phyloP scores from a whole-genome alignment of 805 yeast genomes.

The Candida bentonensis region DNA sequence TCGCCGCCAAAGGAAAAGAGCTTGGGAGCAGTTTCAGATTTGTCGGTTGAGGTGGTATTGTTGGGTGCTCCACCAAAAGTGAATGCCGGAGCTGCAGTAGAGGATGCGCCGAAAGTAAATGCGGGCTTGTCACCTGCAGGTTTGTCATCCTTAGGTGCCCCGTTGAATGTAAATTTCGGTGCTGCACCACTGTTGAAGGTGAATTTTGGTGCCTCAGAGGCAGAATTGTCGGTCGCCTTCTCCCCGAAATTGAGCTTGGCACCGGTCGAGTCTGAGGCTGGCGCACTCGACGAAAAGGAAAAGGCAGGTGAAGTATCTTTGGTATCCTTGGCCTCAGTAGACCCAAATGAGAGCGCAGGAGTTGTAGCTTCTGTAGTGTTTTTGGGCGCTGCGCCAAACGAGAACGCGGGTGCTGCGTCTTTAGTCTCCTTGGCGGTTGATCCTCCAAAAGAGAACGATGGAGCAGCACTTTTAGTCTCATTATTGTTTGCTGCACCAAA shows the following conservation, averaged over 20 bases:
- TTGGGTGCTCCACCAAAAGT: constrained; percentile 11
- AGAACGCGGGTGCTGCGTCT: too few relatives aligned
- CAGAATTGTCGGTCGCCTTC: not conserved
- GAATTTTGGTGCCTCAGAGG: constrained; percentile 16
- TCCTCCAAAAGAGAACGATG: constrained; percentile 17
- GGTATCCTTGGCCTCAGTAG: too few relatives aligned
- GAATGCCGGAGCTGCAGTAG: constrained; percentile 6
- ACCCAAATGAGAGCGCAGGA: constrained; percentile 3
- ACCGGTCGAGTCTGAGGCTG: too few relatives aligned
- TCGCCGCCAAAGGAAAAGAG: too few relatives aligned
- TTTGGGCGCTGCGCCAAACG: constrained; percentile 12
- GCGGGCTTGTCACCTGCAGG: constrained; percentile 2
- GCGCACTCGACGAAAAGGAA: too few relatives aligned
- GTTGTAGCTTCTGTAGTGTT: not conserved
- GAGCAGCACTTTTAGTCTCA: constrained; percentile 4
- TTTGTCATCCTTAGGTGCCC: too few relatives aligned
- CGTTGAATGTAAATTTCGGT: too few relatives aligned
- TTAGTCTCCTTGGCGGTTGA: too few relatives aligned
- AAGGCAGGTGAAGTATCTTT: too few relatives aligned
- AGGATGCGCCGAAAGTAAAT: constrained; percentile 1
- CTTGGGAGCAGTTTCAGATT: constrained; percentile 13
- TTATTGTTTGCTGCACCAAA: constrained; percentile 8
- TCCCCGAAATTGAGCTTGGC: too few relatives aligned
- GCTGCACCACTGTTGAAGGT: constrained; percentile 13
- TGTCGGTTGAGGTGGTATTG: constrained; percentile 4